Evolutionary conservation across 768 basidiomycete genomes (phyloP).

Genomic region (Coprinopsis strossmayeri): DNA sequence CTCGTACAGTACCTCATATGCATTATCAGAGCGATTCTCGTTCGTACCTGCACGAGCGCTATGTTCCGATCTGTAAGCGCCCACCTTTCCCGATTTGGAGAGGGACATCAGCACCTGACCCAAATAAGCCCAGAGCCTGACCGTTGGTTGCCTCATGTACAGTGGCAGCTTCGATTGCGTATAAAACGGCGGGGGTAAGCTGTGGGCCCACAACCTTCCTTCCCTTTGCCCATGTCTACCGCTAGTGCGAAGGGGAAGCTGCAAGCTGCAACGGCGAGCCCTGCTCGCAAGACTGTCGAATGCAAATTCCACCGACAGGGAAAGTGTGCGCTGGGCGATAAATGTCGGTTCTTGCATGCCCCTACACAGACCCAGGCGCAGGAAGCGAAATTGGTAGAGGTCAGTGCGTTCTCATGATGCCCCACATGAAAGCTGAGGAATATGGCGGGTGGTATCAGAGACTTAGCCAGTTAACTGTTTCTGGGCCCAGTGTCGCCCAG

Average conservation of each 20-base stretch:
- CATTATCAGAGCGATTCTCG: too few relatives aligned
- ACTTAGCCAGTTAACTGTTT: too few relatives aligned
- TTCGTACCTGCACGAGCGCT: too few relatives aligned
- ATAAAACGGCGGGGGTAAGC: neutral
- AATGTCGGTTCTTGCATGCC: slow-evolving; percentile 5
- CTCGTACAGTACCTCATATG: too few relatives aligned
- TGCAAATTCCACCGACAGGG: slow-evolving; percentile 5
- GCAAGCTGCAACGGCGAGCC: neutral
- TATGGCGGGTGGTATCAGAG: neutral
- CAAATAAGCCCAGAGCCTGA: neutral
- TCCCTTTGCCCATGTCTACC: neutral
- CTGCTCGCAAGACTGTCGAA: neutral
- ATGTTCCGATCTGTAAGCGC: too few relatives aligned
- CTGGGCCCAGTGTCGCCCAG: too few relatives aligned
- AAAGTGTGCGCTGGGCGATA: slow-evolving; percentile 2
- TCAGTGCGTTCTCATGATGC: too few relatives aligned
- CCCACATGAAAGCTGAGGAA: neutral
- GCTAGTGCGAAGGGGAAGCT: slow-evolving; percentile 4
- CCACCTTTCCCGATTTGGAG: too few relatives aligned
- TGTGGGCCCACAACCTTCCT: slow-evolving; percentile 1
- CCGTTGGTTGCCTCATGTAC: too few relatives aligned
- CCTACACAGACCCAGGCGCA: too few relatives aligned
- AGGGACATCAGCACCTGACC: too few relatives aligned
- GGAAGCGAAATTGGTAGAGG: too few relatives aligned
- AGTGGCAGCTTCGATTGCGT: neutral